These are phyloP conservation scores for Sonneratia caseolaris DNA, from an alignment of 345 rosid genomes.

Conservation along the genomic window DNA sequence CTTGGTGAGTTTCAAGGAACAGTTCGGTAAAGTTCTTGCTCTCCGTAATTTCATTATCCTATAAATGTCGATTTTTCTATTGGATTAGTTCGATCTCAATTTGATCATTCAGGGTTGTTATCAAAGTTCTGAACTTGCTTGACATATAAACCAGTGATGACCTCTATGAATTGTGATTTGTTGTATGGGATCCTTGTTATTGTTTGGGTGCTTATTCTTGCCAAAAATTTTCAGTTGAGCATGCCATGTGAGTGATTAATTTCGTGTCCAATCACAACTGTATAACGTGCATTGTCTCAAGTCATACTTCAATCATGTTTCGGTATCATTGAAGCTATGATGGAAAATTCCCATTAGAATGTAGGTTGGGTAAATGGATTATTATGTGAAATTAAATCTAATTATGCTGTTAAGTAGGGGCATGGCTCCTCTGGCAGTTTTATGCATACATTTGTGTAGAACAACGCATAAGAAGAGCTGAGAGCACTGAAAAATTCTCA, in stretches of 20 bases:
- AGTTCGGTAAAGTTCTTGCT: neutral
- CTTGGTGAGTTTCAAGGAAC: constrained; percentile 45
- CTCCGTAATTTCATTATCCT: neutral
- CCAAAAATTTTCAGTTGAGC: too few species aligned
- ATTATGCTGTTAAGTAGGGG: neutral
- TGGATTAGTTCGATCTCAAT: neutral
- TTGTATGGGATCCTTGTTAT: too few species aligned
- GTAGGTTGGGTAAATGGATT: neutral
- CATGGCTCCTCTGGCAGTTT: too few species aligned
- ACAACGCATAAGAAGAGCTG: too few species aligned
- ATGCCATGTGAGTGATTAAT: too few species aligned
- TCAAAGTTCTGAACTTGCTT: neutral
- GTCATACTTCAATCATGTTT: too few species aligned
- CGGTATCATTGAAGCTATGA: neutral
- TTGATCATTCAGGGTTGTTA: neutral
- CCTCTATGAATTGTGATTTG: neutral
- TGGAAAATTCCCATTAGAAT: neutral
- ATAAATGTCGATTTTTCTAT: neutral
- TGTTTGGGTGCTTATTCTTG: too few species aligned
- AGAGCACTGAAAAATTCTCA: neutral
- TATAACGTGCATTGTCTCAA: neutral
- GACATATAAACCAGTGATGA: neutral
- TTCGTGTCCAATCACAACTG: neutral
- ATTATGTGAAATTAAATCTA: neutral
- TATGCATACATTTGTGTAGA: too few species aligned